Conservation (phyloP, 768 basidiomycete genomes). For the Mycena rosella region DNA sequence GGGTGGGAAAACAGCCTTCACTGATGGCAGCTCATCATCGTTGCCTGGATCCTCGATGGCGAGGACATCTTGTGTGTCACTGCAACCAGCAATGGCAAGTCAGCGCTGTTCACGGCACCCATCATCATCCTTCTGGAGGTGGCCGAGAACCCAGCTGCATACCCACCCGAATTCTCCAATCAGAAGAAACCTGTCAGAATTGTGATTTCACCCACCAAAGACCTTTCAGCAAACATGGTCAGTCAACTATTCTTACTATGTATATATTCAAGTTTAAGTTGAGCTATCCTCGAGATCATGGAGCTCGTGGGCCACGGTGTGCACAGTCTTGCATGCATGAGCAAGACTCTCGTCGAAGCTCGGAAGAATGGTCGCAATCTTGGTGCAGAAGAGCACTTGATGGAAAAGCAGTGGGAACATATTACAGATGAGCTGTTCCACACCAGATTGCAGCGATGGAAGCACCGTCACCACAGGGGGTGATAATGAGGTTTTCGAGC, state of each 20-base stretch:
- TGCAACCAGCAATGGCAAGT: slow-evolving; percentile 28
- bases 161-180: slow-evolving; percentile 12
- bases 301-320: slow-evolving; percentile 19
- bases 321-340: slow-evolving; percentile 7
- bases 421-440: too few species aligned
- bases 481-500: slow-evolving; percentile 33
- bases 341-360: slow-evolving; percentile 22
- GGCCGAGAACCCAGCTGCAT: background rate
- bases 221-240: slow-evolving; percentile 19
- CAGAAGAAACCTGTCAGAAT: slow-evolving; percentile 18
- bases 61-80: slow-evolving; percentile 20
- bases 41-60: slow-evolving; percentile 28
- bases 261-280: background rate
- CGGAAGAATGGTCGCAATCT: slow-evolving; percentile 23
- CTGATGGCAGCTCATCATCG: slow-evolving; percentile 22
- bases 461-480: slow-evolving; percentile 35
- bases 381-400: background rate
- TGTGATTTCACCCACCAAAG: slow-evolving; percentile 27
- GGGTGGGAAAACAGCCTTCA: slow-evolving; percentile 20
- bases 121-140: slow-evolving; percentile 27
- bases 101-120: slow-evolving; percentile 21
- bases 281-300: background rate
- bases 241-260: background rate
- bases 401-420: too few species aligned
- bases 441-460: slow-evolving; percentile 37